Percentiles rank a stretch among this genome's conserved stretches.
phyloP scores from a whole-genome alignment of 257 asterid species.

The Striga asiatica region DNA sequence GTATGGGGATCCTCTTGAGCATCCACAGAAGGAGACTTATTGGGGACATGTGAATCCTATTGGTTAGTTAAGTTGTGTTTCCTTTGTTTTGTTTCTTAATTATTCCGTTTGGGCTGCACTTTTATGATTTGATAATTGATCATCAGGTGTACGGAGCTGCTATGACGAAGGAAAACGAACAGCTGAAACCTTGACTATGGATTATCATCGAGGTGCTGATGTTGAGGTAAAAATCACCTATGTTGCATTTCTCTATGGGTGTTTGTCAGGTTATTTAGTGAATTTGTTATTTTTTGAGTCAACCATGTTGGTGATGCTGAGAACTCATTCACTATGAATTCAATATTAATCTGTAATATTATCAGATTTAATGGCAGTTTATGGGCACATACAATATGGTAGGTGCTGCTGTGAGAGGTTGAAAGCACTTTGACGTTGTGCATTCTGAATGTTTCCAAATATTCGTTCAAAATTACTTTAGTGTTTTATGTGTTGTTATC shows the following conservation, averaged over 20 bases:
- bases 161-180: conserved; percentile 98
- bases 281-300: neutral
- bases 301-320: neutral
- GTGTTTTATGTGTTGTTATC: neutral
- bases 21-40: conserved; percentile 95
- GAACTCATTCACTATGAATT: neutral
- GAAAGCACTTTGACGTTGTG: no score
- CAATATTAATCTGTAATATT: neutral
- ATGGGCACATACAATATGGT: neutral
- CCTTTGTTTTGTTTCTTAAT: neutral
- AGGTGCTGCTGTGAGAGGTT: no score
- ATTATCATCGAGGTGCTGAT: conserved; percentile 84
- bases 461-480: neutral
- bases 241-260: no score
- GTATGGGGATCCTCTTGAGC: conserved; percentile 98
- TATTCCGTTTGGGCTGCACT: conserved; percentile 4
- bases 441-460: no score
- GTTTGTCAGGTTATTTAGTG: neutral
- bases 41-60: conserved; percentile 99
- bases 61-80: conserved; percentile 27
- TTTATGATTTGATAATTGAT: neutral
- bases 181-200: conserved; percentile 96
- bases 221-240: conserved; percentile 92
- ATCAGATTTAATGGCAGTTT: neutral
- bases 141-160: conserved; percentile 81